Evolutionary conservation across 176 grass and related monocot species (phyloP), one percentile per base, ranked within the genome.

Genomic region (Carex littledalei): DNA sequence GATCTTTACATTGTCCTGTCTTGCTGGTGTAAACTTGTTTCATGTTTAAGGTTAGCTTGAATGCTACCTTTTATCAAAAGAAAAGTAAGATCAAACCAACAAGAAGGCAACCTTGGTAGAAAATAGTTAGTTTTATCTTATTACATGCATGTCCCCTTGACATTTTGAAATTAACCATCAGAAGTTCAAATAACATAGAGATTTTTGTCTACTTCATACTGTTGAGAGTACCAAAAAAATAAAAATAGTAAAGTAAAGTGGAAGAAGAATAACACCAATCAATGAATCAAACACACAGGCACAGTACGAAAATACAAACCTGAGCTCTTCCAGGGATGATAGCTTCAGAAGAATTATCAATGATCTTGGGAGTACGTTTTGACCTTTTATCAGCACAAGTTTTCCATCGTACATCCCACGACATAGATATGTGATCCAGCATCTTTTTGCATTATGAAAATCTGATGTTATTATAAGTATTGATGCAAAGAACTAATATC

Each of bases 371-470:
- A 65, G 14, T 83, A 84, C 47, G 79, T 74, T 84, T 90, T 84
- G 67, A 83, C 66, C 12, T 77, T 82, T 91, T 86, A 86, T 87
- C 80, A 6, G 11, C 56, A 80, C 24, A 86, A 67, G 86, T 56
- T 21, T 90, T 93, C 91, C 94, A 97, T 32, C 94, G 89, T 50
- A 93, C 75, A 84, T 90, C 74, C 94, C 94, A 97, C 59, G 87
- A 89, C 84, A 97, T 83, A 76, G 75, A 83, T 74, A 94, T 89
- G 85, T 97, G 94, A 86, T 97, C 94, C 79, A 97, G 84, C 88
- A 97, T 97, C 94, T 97, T 85, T 58, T 85, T 52, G 52, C 56
- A 62, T 82, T 47, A 85, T 62, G 81, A 85, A 49, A 81, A 87
- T 64, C 26, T 11, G 60, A 43, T 63, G 41, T 65, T 65, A 54